Base-by-base conservation (phyloP, 805 yeast genomes). In the Kodamaea fukazawae region DNA sequence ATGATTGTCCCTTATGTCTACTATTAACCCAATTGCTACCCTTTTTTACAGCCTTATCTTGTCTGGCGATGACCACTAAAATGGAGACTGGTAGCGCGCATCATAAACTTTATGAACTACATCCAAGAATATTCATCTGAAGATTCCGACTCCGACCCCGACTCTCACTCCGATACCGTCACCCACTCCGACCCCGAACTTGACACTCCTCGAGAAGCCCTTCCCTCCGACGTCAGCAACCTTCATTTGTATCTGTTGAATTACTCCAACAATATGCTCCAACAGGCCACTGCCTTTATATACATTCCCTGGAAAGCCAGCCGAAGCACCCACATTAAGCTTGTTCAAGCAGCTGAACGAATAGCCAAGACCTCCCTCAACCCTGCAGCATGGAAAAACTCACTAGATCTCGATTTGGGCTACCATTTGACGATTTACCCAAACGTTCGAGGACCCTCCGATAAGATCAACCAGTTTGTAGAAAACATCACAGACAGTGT, bases 291-390 rank as follows among this genome's bases (percentile, higher is more conserved):
- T 7, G 40, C 45, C 7, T 57, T 46, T 29, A 34, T 43, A 6
- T 51, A 47, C 22, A 32, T 56, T 4, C 55, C 57, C 11, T 56
- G 60, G 57, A 20, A 32, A 26, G 15, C 53, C 54, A 3, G 29
- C 43, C 43, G 36, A 13, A 7, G 32, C 4, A 34, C 34, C 11
- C 31, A 34, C 7, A 32, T 30, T 4, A 14, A 31, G 13, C 50
- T 45, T 11, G 12, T 47, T 26, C 5, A 18, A 13, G 28, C 33
- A 23, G 20, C 13, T 9, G 28, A 32, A 5, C 20, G 23, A 18
- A 27, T 32, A 4, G 12, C 26, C 6, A n/a, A n/a, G 8, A 6
- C 17, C 3, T 14, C 23, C 4, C 35, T 11, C 10, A 23, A 16
- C n/a, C 23, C 12, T 6, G 18, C 17, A 3, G 18, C 4, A 4